Conservation (phyloP, 2,329 filamentous ascomycete species). For the Juglanconis oblonga region DNA sequence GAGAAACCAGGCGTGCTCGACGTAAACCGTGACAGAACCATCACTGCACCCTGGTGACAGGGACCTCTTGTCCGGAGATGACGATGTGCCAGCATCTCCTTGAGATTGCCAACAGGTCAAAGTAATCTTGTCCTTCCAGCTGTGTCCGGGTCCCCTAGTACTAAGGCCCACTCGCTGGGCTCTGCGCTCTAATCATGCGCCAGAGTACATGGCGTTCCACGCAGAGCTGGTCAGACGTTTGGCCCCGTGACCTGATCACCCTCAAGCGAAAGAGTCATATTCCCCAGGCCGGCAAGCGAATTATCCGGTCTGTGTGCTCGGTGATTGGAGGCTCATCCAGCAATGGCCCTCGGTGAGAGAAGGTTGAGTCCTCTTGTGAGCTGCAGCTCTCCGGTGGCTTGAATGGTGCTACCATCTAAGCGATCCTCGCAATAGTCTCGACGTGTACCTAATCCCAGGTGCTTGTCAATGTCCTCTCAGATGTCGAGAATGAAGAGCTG, state of each 20-base stretch:
- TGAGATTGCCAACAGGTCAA: too few relatives aligned
- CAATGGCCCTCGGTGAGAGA: background rate
- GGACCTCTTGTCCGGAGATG: too few relatives aligned
- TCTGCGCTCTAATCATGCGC: too few relatives aligned
- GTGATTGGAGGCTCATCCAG: constrained; percentile 4
- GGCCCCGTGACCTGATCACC: background rate
- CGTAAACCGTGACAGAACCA: too few relatives aligned
- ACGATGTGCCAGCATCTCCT: too few relatives aligned
- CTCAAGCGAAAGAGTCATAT: background rate
- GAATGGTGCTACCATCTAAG: constrained; percentile 14
- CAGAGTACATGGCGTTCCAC: background rate
- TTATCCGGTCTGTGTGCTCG: background rate
- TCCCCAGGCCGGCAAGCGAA: constrained; percentile 5
- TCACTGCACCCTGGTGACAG: too few relatives aligned
- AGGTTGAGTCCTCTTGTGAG: background rate
- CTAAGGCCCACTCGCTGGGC: too few relatives aligned
- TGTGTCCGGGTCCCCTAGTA: too few relatives aligned
- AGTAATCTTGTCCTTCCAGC: too few relatives aligned
- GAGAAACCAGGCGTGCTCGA: too few relatives aligned
- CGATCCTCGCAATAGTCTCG: background rate
- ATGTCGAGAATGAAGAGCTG: background rate
- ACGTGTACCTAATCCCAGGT: background rate
- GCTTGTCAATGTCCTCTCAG: too few relatives aligned
- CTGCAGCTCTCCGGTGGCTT: constrained; percentile 19
- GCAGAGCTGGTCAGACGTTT: too few relatives aligned